These are phyloP conservation scores for Phalaenopsis aphrodite DNA, from an alignment of 106 monocot genomes.

Conservation along the genomic window DNA sequence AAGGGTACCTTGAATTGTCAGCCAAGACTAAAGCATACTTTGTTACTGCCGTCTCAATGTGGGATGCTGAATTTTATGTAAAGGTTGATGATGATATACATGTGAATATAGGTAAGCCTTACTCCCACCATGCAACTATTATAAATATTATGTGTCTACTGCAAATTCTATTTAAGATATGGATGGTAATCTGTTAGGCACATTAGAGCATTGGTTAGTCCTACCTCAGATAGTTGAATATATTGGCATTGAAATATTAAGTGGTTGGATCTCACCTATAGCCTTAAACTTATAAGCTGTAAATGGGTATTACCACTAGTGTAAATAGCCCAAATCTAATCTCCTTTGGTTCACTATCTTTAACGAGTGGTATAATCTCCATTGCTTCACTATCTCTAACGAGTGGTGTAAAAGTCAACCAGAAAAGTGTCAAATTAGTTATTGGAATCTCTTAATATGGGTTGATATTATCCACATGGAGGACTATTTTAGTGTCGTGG, in stretches of 20 bases:
- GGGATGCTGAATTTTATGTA: conserved; percentile 97
- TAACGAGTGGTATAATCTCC: no score
- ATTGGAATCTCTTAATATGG: no score
- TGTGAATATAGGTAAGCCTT: conserved; percentile 82
- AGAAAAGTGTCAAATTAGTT: no score
- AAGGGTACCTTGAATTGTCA: conserved; percentile 95
- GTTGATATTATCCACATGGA: no score
- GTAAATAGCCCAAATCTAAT: no score
- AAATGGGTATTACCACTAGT: no score
- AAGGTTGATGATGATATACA: conserved; percentile 98
- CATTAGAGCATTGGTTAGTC: background rate
- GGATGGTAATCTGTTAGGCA: background rate
- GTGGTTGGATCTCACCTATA: no score
- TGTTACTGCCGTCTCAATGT: conserved; percentile 75
- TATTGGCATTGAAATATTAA: background rate
- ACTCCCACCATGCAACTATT: background rate
- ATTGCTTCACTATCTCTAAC: no score
- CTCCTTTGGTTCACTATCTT: no score
- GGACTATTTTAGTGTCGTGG: no score
- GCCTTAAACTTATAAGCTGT: no score
- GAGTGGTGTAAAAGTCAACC: no score
- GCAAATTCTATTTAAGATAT: background rate
- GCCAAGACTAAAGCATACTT: conserved; percentile 92
- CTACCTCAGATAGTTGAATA: background rate
- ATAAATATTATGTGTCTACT: background rate